These are phyloP conservation scores for Aristolochia fimbriata DNA, from an alignment of 164 flowering plant genomes.

Conservation along the genomic window DNA sequence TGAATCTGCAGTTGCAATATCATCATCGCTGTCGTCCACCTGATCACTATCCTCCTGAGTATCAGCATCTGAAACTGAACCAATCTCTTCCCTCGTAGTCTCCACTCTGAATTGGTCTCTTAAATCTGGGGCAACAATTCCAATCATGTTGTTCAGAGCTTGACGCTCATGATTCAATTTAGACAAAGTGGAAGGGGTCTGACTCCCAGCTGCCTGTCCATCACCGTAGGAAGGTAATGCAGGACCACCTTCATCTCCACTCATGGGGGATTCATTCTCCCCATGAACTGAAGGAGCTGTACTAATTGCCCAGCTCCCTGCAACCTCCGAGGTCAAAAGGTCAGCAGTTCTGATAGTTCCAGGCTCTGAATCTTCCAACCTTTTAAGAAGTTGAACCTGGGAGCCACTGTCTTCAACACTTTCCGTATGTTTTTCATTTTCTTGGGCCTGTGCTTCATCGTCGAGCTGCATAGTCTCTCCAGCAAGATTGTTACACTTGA, in stretches of 20 bases:
- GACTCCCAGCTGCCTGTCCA: constrained; percentile 54
- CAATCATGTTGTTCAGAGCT: constrained; percentile 65
- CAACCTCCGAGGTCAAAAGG: constrained; percentile 82
- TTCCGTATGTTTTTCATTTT: constrained; percentile 25
- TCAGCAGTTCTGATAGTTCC: constrained; percentile 64
- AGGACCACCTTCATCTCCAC: constrained; percentile 15
- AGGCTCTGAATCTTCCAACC: constrained; percentile 58
- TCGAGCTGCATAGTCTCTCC: constrained; percentile 77
- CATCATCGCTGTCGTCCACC: constrained; percentile 29
- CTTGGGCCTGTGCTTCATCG: constrained; percentile 38
- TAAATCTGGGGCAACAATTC: constrained; percentile 71
- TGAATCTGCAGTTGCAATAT: constrained; percentile 18
- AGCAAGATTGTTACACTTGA: constrained; percentile 22
- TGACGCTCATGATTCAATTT: constrained; percentile 35
- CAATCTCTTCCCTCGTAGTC: constrained; percentile 12
- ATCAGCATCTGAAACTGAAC: constrained; percentile 42
- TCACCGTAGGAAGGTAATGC: constrained; percentile 20
- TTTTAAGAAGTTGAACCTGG: constrained; percentile 17
- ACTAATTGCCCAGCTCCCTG: constrained; percentile 88
- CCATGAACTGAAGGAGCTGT: constrained; percentile 81
- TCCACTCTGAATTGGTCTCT: constrained; percentile 34
- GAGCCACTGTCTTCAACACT: constrained; percentile 17
- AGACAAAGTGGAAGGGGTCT: constrained; percentile 27
- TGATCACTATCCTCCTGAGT: constrained; percentile 33
- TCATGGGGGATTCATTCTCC: constrained; percentile 64